Percentiles rank a stretch among this genome's conserved stretches.
Evolutionary conservation across 1,139 yeast genomes (phyloP).

Genomic region (Suzukiozyma palmioleophila): DNA sequence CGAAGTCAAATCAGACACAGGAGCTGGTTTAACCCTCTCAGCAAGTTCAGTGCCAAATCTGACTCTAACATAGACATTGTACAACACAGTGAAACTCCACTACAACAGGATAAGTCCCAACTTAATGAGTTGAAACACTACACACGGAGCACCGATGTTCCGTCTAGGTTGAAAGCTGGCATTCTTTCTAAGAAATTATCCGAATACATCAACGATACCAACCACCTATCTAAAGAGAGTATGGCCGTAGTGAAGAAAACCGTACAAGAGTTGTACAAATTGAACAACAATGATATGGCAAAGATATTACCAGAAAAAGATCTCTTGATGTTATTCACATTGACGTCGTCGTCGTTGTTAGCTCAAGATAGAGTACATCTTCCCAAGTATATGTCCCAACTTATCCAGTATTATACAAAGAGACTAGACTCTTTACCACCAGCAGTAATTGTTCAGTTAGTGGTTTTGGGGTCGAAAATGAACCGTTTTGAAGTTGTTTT

Average conservation of each 20-base stretch:
- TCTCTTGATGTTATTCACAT: conserved; percentile 6
- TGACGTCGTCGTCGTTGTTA: conserved; percentile 7
- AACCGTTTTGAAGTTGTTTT: conserved; percentile 10
- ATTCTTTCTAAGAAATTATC: conserved; percentile 20
- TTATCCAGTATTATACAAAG: conserved; percentile 18
- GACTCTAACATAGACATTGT: conserved; percentile 2
- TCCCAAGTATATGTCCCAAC: conserved; percentile 26
- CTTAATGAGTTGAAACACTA: conserved; percentile 20
- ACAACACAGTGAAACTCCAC: neutral
- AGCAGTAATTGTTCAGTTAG: conserved; percentile 17
- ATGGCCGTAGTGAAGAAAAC: conserved; percentile 8
- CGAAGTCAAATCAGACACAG: conserved; percentile 6
- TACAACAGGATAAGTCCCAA: conserved; percentile 1
- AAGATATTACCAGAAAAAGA: neutral
- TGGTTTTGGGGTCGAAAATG: conserved; percentile 22
- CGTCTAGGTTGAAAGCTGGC: conserved; percentile 15
- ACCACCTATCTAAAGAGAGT: conserved; percentile 2
- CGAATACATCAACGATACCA: conserved; percentile 10
- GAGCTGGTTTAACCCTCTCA: conserved; percentile 19
- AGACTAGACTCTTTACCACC: conserved; percentile 14
- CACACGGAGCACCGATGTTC: conserved; percentile 25
- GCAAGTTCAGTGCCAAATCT: conserved; percentile 12
- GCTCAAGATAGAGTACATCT: conserved; percentile 8
- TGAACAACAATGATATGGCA: conserved; percentile 4
- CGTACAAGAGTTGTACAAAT: conserved; percentile 12